Base-by-base conservation (phyloP, 2,329 filamentous ascomycete species). In the Epichloe gansuensis region DNA sequence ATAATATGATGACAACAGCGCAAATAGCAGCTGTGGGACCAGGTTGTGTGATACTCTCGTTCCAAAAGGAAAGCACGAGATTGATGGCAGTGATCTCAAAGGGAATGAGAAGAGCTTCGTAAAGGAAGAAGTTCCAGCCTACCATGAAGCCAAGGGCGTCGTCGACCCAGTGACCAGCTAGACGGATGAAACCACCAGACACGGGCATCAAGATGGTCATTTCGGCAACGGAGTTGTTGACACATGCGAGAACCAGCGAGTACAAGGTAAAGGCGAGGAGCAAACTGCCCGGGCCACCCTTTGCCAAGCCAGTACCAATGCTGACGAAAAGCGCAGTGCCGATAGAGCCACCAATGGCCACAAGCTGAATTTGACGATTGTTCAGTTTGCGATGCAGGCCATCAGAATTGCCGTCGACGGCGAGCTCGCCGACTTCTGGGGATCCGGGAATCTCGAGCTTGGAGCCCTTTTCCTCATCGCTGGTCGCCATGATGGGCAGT, bases 21-120 rank as follows among this genome's bases (percentile, higher is more conserved):
- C 81, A 82, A 45, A 85, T 75, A 72, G 72, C 59, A 65, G 86
- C 81, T 21, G 81, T 85, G 64, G 86, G 86, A 45, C 80, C 78
- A 9, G 84, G 83, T 56, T 82, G 76, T 55, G 86, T 65, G 52
- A 62, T 70, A 63, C 74, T 60, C 2, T 55, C 52, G 48, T 62
- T 64, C 68, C 68, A 70, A 51, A 62, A 70, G 31, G 66, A 67
- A 21, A 76, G 68, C 39, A 76, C 69, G 15, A 72, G 59, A 52
- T 70, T 71, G 21, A 72, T 60, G 15, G 70, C 70, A 7, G 69
- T 67, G 48, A 72, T 71, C 58, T 72, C 70, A 56, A 72, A 72
- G 7, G 70, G 70, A 31, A 72, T 71, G 31, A 71, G 62, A 44
- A 72, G 62, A 9, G 69, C 69, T 56, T 72, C 70, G 54, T 72